Evolutionary conservation across 2,329 filamentous ascomycete genomes (phyloP), one percentile per base, ranked within the genome.

Genomic region (Colletotrichum cereale): DNA sequence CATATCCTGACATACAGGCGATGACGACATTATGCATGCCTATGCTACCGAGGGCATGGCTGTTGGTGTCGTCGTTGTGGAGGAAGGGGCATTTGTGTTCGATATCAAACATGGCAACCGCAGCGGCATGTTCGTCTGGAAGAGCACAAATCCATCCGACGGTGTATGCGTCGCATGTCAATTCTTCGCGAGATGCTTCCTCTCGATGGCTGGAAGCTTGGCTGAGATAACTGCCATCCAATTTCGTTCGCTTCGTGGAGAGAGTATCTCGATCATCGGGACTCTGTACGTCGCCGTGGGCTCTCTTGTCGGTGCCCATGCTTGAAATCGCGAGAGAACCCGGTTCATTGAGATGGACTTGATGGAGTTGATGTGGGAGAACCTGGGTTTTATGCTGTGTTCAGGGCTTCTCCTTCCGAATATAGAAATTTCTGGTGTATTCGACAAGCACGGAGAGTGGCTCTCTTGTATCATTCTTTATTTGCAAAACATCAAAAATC

Each of bases 131-230:
- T 53, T 76, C 76, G 0, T 68, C 14, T 4, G 50, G 63, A 3
- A 76, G 65, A 3, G 75, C 75, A n/a, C 65, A 75, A 0, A 77
- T 71, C 75, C 75, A 76, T 0, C 64, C 73, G 1, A 77, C 71
- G 0, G 68, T 74, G 14, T 77, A 75, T 2, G 68, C 71, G 14
- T 72, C 48, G 38, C 47, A 55, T 3, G 29, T 3, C 21, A 62
- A 36, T 1, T 4, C 31, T n/a, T n/a, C 16, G 21, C 21, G 1
- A 18, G n/a, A 1, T 8, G 11, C 6, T 21, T 47, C n/a, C 42
- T 11, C 21, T 44, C 1, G 8, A 3, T 2, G 38, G 21, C 24
- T 42, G 38, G 26, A 6, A 5, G 8, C 26, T 18, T 7, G 14
- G 0, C 16, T 21, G 21, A 7, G 31, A 8, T n/a, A 21, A 31